A percentile compares a stretch with the other conserved stretches of the same genome.
phyloP scores from a whole-genome alignment of 73 alveolate species.

The Blepharisma stoltei region DNA sequence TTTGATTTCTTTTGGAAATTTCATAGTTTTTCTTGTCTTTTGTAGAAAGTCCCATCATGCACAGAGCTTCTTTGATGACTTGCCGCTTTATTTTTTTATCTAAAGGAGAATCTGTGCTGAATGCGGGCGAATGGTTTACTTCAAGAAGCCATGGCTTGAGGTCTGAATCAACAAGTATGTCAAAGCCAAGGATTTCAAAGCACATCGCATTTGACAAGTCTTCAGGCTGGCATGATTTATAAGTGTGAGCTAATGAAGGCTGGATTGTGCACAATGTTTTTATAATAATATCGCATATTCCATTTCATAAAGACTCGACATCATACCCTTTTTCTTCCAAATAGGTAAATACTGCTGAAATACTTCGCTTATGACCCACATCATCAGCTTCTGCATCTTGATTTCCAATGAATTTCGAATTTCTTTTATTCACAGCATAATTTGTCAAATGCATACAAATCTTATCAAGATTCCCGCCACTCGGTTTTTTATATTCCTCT shows the following conservation, averaged over 20 bases:
- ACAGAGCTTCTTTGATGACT: constrained; percentile 15
- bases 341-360: neutral
- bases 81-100: constrained; percentile 25
- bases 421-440: constrained; percentile 78
- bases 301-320: neutral
- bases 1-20: neutral
- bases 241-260: constrained; percentile 29
- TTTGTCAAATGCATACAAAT: constrained; percentile 84
- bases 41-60: neutral
- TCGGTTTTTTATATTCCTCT: constrained; percentile 79
- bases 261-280: constrained; percentile 26
- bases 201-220: constrained; percentile 35
- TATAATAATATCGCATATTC: constrained; percentile 18
- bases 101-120: constrained; percentile 29
- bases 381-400: constrained; percentile 33
- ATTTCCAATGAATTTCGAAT: constrained; percentile 57
- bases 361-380: neutral
- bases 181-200: constrained; percentile 35
- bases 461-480: constrained; percentile 55
- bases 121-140: constrained; percentile 38
- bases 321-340: constrained; percentile 33
- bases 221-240: constrained; percentile 34
- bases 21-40: neutral
- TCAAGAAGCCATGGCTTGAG: constrained; percentile 36
- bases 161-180: neutral